These are phyloP conservation scores for Solioccasus polychromus DNA, from an alignment of 768 basidiomycete genomes.

Conservation along the genomic window DNA sequence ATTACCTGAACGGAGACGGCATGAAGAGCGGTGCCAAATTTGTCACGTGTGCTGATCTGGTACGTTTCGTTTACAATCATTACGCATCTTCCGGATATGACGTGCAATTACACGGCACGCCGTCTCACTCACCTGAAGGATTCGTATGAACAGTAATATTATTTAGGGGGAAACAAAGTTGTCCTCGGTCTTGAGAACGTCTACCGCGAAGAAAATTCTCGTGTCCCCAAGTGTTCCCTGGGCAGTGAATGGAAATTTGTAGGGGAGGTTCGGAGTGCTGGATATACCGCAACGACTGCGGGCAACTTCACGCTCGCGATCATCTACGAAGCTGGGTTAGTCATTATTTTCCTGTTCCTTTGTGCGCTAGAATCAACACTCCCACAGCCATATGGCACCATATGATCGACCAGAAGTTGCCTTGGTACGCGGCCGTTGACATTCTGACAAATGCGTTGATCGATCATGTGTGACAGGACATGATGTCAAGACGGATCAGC, in stretches of 20 bases:
- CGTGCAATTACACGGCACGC: conserved; percentile 81
- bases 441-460: neutral
- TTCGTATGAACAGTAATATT: neutral
- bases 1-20: conserved; percentile 79
- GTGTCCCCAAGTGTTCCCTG: no score
- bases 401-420: conserved; percentile 88
- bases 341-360: conserved; percentile 11
- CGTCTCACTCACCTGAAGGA: neutral
- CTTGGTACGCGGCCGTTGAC: conserved; percentile 46
- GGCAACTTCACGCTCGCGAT: conserved; percentile 86
- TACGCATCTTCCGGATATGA: conserved; percentile 52
- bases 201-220: conserved; percentile 65
- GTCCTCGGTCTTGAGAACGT: conserved; percentile 66
- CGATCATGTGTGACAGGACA: conserved; percentile 41
- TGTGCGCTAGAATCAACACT: conserved; percentile 5
- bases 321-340: conserved; percentile 78
- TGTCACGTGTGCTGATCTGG: conserved; percentile 81
- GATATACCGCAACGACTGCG: conserved; percentile 57
- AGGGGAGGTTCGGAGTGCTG: conserved; percentile 71
- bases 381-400: conserved; percentile 87
- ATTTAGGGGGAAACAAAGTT: conserved; percentile 65
- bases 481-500: conserved; percentile 57
- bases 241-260: conserved; percentile 59
- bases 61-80: conserved; percentile 1
- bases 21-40: conserved; percentile 76